Evolutionary conservation across 768 basidiomycete species (phyloP).

Genomic region (Xerocomellus chrysenteron): DNA sequence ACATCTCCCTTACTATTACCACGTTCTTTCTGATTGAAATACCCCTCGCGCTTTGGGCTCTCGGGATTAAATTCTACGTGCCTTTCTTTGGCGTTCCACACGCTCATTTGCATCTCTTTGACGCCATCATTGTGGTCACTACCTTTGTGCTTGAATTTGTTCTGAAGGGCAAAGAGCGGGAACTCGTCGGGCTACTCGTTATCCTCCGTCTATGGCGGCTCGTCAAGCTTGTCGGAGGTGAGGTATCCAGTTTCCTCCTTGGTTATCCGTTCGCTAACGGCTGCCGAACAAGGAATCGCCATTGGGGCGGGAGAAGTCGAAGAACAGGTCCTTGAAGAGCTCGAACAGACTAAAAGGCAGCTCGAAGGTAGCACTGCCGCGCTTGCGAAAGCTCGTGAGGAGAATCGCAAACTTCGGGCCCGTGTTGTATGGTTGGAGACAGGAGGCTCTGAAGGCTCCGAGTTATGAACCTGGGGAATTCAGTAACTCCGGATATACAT

Average conservation of each 20-base stretch:
- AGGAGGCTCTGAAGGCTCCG: conserved; percentile 34
- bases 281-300: conserved; percentile 55
- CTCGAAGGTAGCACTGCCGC: conserved; percentile 46
- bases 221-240: conserved; percentile 69
- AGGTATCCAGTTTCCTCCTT: conserved; percentile 5
- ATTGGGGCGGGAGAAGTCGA: conserved; percentile 72
- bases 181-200: conserved; percentile 69
- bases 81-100: conserved; percentile 57
- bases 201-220: conserved; percentile 79
- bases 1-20: conserved; percentile 66
- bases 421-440: conserved; percentile 37
- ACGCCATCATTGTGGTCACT: conserved; percentile 64
- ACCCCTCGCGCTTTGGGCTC: conserved; percentile 63
- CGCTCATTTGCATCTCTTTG: conserved; percentile 69
- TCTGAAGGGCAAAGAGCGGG: conserved; percentile 64
- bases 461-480: conserved; percentile 26
- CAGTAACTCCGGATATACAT: conserved; percentile 6
- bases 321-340: conserved; percentile 50
- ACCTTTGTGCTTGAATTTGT: conserved; percentile 75
- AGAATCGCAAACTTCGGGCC: conserved; percentile 53
- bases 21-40: conserved; percentile 78
- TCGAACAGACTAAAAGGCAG: conserved; percentile 48
- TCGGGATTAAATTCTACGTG: conserved; percentile 60
- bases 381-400: conserved; percentile 45
- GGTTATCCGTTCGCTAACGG: background rate